A percentile compares a stretch with the other conserved stretches of the same genome.
phyloP scores from a whole-genome alignment of 2,329 filamentous ascomycete genomes.

The Phialocephala subalpina region DNA sequence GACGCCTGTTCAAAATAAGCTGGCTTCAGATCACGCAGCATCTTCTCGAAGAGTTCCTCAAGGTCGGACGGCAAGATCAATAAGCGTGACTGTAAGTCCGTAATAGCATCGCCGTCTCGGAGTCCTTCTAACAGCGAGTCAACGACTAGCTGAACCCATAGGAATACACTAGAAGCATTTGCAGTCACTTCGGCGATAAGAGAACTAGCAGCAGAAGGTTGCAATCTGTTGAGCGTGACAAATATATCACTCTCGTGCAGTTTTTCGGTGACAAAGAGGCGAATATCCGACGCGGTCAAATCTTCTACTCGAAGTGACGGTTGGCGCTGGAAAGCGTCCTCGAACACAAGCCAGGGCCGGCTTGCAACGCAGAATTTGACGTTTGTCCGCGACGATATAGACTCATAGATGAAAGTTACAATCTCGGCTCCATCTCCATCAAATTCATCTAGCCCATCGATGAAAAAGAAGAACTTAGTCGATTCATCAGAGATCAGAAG shows the following conservation, averaged over 20 bases:
- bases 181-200: constrained; percentile 14
- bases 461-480: constrained; percentile 26
- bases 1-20: constrained; percentile 26
- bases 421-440: constrained; percentile 17
- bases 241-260: constrained; percentile 5
- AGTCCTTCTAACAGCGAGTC: constrained; percentile 23
- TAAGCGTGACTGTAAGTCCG: constrained; percentile 18
- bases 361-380: constrained; percentile 32
- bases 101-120: constrained; percentile 17
- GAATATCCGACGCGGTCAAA: constrained; percentile 21
- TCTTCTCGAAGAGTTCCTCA: constrained; percentile 23
- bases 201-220: no score
- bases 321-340: constrained; percentile 17
- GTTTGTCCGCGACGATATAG: neutral
- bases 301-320: constrained; percentile 24
- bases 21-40: constrained; percentile 19
- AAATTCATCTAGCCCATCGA: no score
- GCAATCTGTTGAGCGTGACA: no score
- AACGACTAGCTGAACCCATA: constrained; percentile 31
- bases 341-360: constrained; percentile 28
- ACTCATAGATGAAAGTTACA: constrained; percentile 11
- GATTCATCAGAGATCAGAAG: constrained; percentile 13
- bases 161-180: constrained; percentile 27
- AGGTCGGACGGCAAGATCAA: constrained; percentile 15
- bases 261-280: constrained; percentile 5